Base-by-base conservation (phyloP, 331 rosid species). In the Acacia concinna region DNA sequence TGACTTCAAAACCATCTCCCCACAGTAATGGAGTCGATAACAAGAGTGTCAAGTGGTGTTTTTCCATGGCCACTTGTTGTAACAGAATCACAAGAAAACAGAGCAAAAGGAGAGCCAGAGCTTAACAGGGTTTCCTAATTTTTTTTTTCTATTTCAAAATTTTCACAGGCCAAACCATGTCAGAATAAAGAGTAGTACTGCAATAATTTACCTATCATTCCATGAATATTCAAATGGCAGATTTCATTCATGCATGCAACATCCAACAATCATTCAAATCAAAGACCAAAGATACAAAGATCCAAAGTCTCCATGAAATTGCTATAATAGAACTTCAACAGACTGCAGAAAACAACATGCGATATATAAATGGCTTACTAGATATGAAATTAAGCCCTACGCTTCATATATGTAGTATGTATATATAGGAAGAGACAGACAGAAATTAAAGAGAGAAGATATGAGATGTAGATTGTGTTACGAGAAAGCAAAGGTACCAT, bases 401-500 rank as follows among this genome's bases (percentile, higher is more conserved):
- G 21, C 25, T 20, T 51, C 7, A 43, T 49, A 5, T 18, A n/a
- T n/a, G n/a, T n/a, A n/a, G n/a, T n/a, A n/a, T n/a, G n/a, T n/a
- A 13, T 52, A 6, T n/a, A 20, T 52, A 13, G 51, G 14, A 44
- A 14, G 51, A 44, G 51, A 44, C 51, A 2, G 4, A 13, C 20
- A 17, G 56, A 17, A 5, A 17, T n/a, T n/a, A n/a, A 18, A 20
- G 57, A 51, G 59, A 51, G n/a, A 6, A 51, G 23, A 20, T 6
- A 20, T 20, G 10, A 51, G 57, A 20, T 51, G 27, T 3, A 51
- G 59, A n/a, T 51, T 51, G 3, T 5, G 1, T 5, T 2, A 9
- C 20, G 14, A 14, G 20, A 44, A 44, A 44, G 51, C 4, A 44
- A 44, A 52, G 60, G 28, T 81, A 84, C 86, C 88, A 72, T 81